Evolutionary conservation across 305 asterid species (phyloP).

Genomic region (Fraxinus albicans): DNA sequence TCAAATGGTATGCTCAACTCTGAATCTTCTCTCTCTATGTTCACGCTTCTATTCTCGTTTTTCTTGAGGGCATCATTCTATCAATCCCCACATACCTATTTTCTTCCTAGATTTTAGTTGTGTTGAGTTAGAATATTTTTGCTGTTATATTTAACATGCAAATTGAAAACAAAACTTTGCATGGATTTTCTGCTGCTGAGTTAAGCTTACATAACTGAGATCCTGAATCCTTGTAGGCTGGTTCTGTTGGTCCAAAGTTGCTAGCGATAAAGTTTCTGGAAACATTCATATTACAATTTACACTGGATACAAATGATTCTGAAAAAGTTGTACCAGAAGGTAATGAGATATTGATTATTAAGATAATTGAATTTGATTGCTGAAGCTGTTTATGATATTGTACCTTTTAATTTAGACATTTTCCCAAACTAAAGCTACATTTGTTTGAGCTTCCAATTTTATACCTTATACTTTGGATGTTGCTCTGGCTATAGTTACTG

Average conservation of each 20-base stretch:
- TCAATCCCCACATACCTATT: background rate
- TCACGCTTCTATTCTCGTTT: conserved; percentile 2
- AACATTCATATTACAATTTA: conserved; percentile 59
- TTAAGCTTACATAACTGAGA: conserved; percentile 24
- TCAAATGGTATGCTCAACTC: conserved; percentile 1
- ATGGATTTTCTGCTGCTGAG: conserved; percentile 10
- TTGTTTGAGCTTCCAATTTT: conserved; percentile 2
- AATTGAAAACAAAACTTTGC: background rate
- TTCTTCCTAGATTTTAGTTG: background rate
- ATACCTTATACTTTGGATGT: conserved; percentile 18
- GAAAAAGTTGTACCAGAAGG: conserved; percentile 62
- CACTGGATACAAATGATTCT: conserved; percentile 62
- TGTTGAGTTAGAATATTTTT: background rate
- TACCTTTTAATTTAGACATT: conserved; percentile 18
- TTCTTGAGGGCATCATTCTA: background rate
- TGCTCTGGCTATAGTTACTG: conserved; percentile 42
- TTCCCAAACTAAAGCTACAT: background rate
- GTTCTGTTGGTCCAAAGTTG: conserved; percentile 71
- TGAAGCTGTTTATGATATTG: conserved; percentile 19
- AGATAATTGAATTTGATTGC: background rate
- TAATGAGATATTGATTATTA: conserved; percentile 30
- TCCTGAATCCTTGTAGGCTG: conserved; percentile 53
- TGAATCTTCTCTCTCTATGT: conserved; percentile 14
- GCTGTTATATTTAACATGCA: background rate
- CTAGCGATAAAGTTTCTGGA: conserved; percentile 81